Percentiles rank a stretch among this genome's conserved stretches.
These are phyloP conservation scores for Botrytis medusae DNA, from an alignment of 2,329 filamentous ascomycete genomes.

Conservation along the genomic window DNA sequence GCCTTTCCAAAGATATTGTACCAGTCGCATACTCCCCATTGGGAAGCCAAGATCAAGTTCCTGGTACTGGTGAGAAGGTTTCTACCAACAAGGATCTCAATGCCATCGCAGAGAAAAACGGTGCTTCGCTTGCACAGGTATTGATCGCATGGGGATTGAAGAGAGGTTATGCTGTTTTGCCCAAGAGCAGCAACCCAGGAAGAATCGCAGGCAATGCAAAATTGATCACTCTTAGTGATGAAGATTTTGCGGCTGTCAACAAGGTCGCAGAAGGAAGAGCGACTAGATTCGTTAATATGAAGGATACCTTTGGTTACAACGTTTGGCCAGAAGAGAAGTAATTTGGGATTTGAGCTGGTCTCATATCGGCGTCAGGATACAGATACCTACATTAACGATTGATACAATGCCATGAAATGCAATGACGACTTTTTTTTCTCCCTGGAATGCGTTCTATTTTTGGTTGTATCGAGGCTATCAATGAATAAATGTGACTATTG, in stretches of 20 bases:
- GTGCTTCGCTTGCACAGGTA: slow-evolving; percentile 59
- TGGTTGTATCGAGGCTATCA: background rate
- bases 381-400: background rate
- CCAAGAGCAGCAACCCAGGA: slow-evolving; percentile 68
- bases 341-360: slow-evolving; percentile 12
- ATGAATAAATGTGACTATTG: background rate
- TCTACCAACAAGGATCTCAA: slow-evolving; percentile 60
- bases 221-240: slow-evolving; percentile 61
- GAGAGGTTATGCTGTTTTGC: slow-evolving; percentile 67
- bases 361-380: background rate
- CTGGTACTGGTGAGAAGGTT: slow-evolving; percentile 66
- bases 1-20: slow-evolving; percentile 66
- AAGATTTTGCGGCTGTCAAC: slow-evolving; percentile 59
- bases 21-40: slow-evolving; percentile 72
- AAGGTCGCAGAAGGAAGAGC: slow-evolving; percentile 64
- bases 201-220: slow-evolving; percentile 70
- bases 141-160: slow-evolving; percentile 72
- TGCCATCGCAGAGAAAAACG: slow-evolving; percentile 63
- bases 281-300: slow-evolving; percentile 77
- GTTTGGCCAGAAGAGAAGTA: slow-evolving; percentile 61
- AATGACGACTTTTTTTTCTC: background rate
- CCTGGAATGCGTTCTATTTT: background rate
- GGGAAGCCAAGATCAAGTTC: slow-evolving; percentile 62
- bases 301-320: slow-evolving; percentile 74
- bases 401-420: background rate